Evolutionary conservation across 163 green algal genomes (phyloP), one percentile per base, ranked within the genome.

Genomic region (Trebouxia gelatinosa): DNA sequence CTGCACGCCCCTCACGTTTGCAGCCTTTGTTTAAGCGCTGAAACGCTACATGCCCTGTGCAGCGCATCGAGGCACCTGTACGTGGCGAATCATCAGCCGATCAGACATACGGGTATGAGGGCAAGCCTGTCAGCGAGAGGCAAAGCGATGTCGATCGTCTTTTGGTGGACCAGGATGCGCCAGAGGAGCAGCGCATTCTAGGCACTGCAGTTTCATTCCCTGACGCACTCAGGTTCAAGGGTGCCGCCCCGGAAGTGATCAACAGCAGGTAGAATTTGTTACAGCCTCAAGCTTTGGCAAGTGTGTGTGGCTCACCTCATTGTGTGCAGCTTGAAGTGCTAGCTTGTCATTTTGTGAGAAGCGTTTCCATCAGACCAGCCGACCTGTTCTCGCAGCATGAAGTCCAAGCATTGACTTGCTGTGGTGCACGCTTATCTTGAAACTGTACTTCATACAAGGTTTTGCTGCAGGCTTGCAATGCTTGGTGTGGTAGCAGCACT

Each of bases 401-500:
- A 23, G 43, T 13, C 11, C 13, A 54, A 23, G 43, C 11, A 23
- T 54, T 9, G 13, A 13, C 43, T 23, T 54, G 43, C 13, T 13
- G 11, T 23, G 43, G 11, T 54, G 43, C 9, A 13, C 13, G 43
- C 13, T 23, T 54, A 54, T n/a, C 43, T 13, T 54, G 43, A 54
- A 9, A 9, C 43, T 9, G 43, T 54, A 23, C 13, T 54, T 9
- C 13, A 54, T 54, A 13, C 13, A 54, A 23, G 43, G 43, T 54
- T 50, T 31, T 32, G 16, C 6, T 74, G 58, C 50, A 70, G 81
- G 37, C 64, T 85, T 5, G 81, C 81, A 13, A 85, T 85, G 81
- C 81, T 85, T n/a, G 81, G 77, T 29, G 68, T 85, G 23, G 66
- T 82, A 29, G 65, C 81, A 31, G 81, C 81, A 13, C 13, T 85